These are phyloP conservation scores for Fusarium miscanthi DNA, from an alignment of 2,329 filamentous ascomycete species.

Conservation along the genomic window DNA sequence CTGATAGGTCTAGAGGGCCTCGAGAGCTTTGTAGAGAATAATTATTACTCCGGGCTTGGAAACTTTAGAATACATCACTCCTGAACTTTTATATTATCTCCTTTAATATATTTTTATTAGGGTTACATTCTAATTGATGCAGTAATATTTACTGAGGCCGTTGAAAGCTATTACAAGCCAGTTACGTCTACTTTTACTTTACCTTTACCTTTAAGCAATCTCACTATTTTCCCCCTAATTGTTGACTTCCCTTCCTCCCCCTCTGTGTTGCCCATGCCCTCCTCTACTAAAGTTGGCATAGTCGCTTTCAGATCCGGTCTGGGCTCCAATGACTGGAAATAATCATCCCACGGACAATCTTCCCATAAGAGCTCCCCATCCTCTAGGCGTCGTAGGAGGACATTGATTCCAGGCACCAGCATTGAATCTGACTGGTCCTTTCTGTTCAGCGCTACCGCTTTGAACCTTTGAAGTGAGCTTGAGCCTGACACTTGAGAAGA, in stretches of 20 bases:
- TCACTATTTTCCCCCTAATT: not conserved
- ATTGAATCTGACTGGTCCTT: no score
- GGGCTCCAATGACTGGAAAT: not conserved
- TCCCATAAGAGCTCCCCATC: not conserved
- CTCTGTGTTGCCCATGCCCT: not conserved
- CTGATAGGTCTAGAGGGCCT: no score
- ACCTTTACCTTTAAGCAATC: not conserved
- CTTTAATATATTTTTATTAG: no score
- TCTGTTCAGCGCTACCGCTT: not conserved
- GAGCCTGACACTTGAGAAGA: not conserved
- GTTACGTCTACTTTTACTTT: not conserved
- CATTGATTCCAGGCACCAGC: not conserved
- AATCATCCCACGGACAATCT: not conserved
- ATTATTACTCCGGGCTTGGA: not conserved
- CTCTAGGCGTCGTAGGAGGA: not conserved
- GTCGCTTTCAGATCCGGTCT: not conserved
- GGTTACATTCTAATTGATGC: not conserved
- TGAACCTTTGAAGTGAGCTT: not conserved
- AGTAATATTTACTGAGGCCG: no score
- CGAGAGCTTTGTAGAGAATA: not conserved
- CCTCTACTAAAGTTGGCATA: not conserved
- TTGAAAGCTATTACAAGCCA: not conserved
- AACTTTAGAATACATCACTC: rapidly evolving
- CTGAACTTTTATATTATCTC: not conserved
- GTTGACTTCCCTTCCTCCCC: not conserved